phyloP scores from a whole-genome alignment of 768 basidiomycete genomes.

The Leccinellum luteum region DNA sequence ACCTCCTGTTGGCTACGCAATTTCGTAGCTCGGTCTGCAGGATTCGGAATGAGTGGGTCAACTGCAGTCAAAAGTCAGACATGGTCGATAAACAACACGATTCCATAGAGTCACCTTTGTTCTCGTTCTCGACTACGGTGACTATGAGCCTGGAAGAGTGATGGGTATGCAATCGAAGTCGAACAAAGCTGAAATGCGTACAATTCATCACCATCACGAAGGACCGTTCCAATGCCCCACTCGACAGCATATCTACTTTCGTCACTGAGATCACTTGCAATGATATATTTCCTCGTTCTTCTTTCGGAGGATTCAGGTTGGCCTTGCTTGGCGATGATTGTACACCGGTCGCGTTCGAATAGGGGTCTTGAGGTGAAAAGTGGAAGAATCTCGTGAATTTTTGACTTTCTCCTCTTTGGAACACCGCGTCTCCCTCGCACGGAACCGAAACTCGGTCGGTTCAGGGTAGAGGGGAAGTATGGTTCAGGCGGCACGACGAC shows the following conservation, averaged over 20 bases:
- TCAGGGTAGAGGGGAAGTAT: slow-evolving; percentile 75
- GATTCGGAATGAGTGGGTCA: slow-evolving; percentile 66
- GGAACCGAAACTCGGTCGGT: slow-evolving; percentile 45
- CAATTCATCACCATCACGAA: slow-evolving; percentile 93
- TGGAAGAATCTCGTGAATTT: slow-evolving; percentile 60
- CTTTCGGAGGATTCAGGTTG: slow-evolving; percentile 62
- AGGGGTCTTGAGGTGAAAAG: slow-evolving; percentile 71
- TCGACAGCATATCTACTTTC: slow-evolving; percentile 94
- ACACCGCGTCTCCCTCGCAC: slow-evolving; percentile 30
- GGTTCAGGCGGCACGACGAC: slow-evolving; percentile 83
- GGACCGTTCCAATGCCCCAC: slow-evolving; percentile 96
- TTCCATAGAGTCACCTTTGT: slow-evolving; percentile 57
- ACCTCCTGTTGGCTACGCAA: slow-evolving; percentile 92
- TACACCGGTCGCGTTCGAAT: slow-evolving; percentile 91
- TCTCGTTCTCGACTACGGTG: slow-evolving; percentile 89
- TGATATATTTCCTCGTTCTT: slow-evolving; percentile 69
- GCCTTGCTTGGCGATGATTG: slow-evolving; percentile 85
- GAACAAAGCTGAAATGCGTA: slow-evolving; percentile 25
- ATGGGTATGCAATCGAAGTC: slow-evolving; percentile 1
- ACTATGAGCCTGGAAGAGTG: slow-evolving; percentile 61
- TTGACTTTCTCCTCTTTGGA: slow-evolving; percentile 58
- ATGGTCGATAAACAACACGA: background rate
- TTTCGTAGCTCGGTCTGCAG: slow-evolving; percentile 73
- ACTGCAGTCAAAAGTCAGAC: slow-evolving; percentile 38
- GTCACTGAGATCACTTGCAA: slow-evolving; percentile 93